Evolutionary conservation across 75 land plant genomes (phyloP).

Genomic region (Selaginella moellendorffii): DNA sequence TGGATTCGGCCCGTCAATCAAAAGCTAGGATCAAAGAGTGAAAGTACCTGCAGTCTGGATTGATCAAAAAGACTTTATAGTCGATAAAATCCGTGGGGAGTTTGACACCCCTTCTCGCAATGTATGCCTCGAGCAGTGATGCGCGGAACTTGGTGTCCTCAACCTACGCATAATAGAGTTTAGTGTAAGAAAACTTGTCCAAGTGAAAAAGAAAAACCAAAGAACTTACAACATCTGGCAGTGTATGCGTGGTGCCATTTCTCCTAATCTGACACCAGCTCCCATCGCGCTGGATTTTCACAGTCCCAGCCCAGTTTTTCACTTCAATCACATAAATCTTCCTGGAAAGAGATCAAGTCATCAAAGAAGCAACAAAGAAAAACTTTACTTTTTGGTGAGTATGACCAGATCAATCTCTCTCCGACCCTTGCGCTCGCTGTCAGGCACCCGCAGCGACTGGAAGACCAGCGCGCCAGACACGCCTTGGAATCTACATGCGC

Average conservation of each 20-base stretch:
- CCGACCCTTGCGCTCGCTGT: slow-evolving; percentile 37
- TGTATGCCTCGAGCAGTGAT: slow-evolving; percentile 49
- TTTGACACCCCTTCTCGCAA: slow-evolving; percentile 53
- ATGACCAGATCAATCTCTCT: slow-evolving; percentile 56
- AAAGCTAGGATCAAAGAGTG: background rate
- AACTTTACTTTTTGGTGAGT: slow-evolving; percentile 42
- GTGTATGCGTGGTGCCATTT: slow-evolving; percentile 11
- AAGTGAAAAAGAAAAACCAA: background rate
- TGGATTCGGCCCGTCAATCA: slow-evolving; percentile 12
- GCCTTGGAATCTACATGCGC: slow-evolving; percentile 41
- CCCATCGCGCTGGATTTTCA: slow-evolving; percentile 40
- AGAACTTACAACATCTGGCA: slow-evolving; percentile 15
- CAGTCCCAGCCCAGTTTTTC: slow-evolving; percentile 46
- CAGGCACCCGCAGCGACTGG: slow-evolving; percentile 66
- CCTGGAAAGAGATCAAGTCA: slow-evolving; percentile 20
- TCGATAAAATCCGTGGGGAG: slow-evolving; percentile 53
- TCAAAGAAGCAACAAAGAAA: background rate
- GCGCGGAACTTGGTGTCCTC: slow-evolving; percentile 31
- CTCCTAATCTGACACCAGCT: slow-evolving; percentile 36
- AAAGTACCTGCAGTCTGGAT: slow-evolving; percentile 49
- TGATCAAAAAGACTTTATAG: slow-evolving; percentile 49
- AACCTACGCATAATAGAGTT: slow-evolving; percentile 32
- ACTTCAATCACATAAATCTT: slow-evolving; percentile 47
- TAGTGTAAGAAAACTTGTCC: slow-evolving; percentile 8
- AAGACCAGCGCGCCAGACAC: slow-evolving; percentile 42